Evolutionary conservation across 2,329 filamentous ascomycete species (phyloP).

Genomic region (Ascochyta fabae): DNA sequence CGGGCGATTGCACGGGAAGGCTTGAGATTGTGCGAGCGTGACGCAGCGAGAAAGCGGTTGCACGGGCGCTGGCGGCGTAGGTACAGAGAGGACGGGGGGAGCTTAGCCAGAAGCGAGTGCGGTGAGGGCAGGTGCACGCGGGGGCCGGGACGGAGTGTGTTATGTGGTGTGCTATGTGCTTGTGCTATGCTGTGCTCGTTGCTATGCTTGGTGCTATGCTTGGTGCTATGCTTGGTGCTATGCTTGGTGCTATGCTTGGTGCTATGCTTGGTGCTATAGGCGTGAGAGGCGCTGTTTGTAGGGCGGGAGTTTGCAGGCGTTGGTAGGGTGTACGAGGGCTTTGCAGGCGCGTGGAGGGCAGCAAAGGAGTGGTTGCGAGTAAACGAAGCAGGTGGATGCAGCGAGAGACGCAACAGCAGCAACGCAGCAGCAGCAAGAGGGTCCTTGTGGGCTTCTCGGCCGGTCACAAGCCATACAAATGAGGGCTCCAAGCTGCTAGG

Average conservation of each 20-base stretch:
- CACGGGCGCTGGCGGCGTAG: slow-evolving; percentile 25
- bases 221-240: too few relatives aligned
- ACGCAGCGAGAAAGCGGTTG: slow-evolving; percentile 31
- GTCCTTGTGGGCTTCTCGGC: slow-evolving; percentile 20
- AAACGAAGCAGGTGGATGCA: slow-evolving; percentile 10
- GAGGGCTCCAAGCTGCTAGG: slow-evolving; percentile 20
- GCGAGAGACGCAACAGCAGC: not conserved
- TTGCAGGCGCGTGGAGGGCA: not conserved
- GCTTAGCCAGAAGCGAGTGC: slow-evolving; percentile 26
- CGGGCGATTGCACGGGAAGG: slow-evolving; percentile 19
- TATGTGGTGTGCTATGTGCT: too few relatives aligned
- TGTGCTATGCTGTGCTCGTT: not conserved
- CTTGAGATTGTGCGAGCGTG: slow-evolving; percentile 37
- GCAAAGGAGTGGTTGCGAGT: not conserved
- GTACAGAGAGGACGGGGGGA: slow-evolving; percentile 16
- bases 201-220: too few relatives aligned
- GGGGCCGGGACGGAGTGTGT: not conserved
- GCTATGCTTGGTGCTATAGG: too few relatives aligned
- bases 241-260: too few relatives aligned
- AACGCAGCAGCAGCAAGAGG: slow-evolving; percentile 11
- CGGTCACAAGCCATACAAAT: slow-evolving; percentile 19
- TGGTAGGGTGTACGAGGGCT: not conserved
- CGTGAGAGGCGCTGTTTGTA: not conserved
- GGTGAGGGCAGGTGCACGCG: slow-evolving; percentile 15
- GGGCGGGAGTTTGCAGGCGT: not conserved